Evolutionary conservation across 1,284 basidiomycete species (phyloP).

Genomic region (Leccinum subfulvum): DNA sequence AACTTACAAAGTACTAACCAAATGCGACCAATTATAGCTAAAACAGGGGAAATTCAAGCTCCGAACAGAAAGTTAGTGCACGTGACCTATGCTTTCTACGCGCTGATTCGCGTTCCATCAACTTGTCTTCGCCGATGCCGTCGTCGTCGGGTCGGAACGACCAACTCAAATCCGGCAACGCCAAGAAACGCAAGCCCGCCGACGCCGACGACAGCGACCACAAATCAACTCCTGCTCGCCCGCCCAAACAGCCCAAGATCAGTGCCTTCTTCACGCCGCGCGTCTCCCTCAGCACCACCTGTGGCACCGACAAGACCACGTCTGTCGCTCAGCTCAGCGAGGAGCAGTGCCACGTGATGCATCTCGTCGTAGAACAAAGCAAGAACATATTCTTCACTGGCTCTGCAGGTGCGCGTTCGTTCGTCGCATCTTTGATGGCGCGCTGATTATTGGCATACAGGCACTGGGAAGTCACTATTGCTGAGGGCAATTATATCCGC

Average conservation of each 20-base stretch:
- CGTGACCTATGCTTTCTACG: constrained; percentile 17
- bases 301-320: constrained; percentile 33
- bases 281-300: constrained; percentile 32
- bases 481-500: constrained; percentile 70
- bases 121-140: constrained; percentile 3
- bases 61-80: constrained; percentile 22
- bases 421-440: background rate
- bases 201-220: constrained; percentile 27
- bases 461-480: constrained; percentile 80
- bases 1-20: no score
- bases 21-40: no score
- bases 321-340: constrained; percentile 41
- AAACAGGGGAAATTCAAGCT: no score
- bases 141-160: background rate
- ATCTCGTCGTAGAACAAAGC: constrained; percentile 47
- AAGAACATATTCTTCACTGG: constrained; percentile 55
- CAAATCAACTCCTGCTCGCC: constrained; percentile 6
- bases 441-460: constrained; percentile 35
- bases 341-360: constrained; percentile 43
- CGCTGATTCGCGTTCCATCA: background rate
- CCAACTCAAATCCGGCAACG: no score
- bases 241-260: constrained; percentile 37
- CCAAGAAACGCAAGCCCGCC: constrained; percentile 6
- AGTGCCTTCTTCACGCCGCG: constrained; percentile 46
- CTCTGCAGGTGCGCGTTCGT: constrained; percentile 42